Conservation (phyloP, 73 alveolate species). For the Tetrahymena borealis region DNA sequence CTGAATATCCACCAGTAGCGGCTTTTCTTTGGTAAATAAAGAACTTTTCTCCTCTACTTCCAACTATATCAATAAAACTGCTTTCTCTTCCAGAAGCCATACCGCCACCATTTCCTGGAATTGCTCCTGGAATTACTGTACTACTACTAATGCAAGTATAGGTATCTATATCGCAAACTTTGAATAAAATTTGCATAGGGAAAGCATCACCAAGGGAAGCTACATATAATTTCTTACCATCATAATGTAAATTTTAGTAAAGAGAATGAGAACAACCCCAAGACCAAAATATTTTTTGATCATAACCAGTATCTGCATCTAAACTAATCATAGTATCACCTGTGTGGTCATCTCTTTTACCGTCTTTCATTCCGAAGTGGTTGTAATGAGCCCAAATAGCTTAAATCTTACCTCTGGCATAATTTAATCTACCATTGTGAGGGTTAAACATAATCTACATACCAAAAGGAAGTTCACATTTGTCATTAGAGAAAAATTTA, state of each 20-base stretch:
- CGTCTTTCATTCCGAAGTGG: neutral
- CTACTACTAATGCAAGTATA: neutral
- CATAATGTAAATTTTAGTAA: neutral
- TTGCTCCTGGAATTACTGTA: neutral
- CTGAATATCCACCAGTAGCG: neutral
- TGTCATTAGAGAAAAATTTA: neutral
- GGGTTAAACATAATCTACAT: neutral
- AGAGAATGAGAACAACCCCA: neutral
- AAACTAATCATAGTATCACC: neutral
- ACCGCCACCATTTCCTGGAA: neutral
- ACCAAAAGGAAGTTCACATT: neutral
- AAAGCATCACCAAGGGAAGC: neutral
- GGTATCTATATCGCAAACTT: neutral
- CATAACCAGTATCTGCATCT: neutral
- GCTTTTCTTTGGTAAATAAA: neutral
- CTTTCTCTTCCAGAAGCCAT: neutral
- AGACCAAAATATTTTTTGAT: neutral
- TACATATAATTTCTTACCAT: neutral
- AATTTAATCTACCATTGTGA: neutral
- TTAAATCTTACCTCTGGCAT: neutral
- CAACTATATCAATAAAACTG: neutral
- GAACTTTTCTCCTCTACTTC: neutral
- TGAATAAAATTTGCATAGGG: neutral
- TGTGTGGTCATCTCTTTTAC: neutral
- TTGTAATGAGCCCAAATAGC: neutral